A percentile compares a stretch with the other conserved stretches of the same genome.
phyloP scores from a whole-genome alignment of 352 stramenopile genomes.

The Phytophthora agathidicida region DNA sequence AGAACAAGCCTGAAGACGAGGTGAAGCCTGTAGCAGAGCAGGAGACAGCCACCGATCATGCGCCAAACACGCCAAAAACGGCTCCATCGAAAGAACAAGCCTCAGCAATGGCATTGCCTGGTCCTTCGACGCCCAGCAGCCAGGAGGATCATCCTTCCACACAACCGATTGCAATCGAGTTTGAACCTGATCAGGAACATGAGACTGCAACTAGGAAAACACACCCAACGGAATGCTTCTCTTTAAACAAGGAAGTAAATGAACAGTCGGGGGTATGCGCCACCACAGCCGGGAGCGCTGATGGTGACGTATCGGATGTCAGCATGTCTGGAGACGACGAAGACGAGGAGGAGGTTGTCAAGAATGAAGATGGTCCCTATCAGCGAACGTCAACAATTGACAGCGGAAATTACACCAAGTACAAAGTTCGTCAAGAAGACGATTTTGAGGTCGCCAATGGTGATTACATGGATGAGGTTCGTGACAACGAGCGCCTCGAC shows the following conservation, averaged over 20 bases:
- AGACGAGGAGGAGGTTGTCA: slow-evolving; percentile 24
- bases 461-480: slow-evolving; percentile 10
- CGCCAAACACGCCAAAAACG: background rate
- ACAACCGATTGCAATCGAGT: background rate
- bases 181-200: background rate
- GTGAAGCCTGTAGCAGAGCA: background rate
- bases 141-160: background rate
- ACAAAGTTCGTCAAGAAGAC: slow-evolving; percentile 36
- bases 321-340: slow-evolving; percentile 21
- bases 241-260: background rate
- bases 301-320: slow-evolving; percentile 20
- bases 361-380: slow-evolving; percentile 5
- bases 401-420: slow-evolving; percentile 52
- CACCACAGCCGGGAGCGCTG: slow-evolving; percentile 13
- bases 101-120: background rate
- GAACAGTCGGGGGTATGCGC: background rate
- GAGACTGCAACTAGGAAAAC: background rate
- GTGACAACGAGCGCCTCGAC: background rate
- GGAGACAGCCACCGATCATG: background rate
- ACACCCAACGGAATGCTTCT: background rate
- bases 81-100: background rate
- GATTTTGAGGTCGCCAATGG: slow-evolving; percentile 27
- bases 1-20: background rate
- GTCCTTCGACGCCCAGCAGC: background rate
- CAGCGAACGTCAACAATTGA: slow-evolving; percentile 53